A percentile compares a stretch with the other conserved stretches of the same genome.
phyloP scores from a whole-genome alignment of 352 stramenopile species.

The Phytophthora idaei region DNA sequence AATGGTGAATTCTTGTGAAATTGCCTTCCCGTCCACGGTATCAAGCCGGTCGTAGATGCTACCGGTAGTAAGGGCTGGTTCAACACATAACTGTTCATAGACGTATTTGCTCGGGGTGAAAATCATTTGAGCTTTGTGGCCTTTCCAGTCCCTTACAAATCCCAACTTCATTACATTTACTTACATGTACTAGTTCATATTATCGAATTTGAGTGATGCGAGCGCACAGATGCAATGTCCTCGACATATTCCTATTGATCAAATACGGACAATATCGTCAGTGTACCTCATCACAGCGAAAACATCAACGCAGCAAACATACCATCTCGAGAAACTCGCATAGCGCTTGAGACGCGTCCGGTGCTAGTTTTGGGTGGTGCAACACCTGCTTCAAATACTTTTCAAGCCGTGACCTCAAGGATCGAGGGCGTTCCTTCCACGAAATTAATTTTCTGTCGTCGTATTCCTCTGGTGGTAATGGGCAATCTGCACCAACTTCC shows the following conservation, averaged over 20 bases:
- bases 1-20: slow-evolving; percentile 89
- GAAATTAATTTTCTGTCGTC: slow-evolving; percentile 53
- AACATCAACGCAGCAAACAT: neutral
- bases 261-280: slow-evolving; percentile 4
- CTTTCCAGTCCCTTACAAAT: neutral
- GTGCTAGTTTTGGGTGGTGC: slow-evolving; percentile 51
- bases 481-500: slow-evolving; percentile 50
- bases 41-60: slow-evolving; percentile 47
- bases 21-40: slow-evolving; percentile 67
- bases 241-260: slow-evolving; percentile 64
- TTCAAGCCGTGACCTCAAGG: slow-evolving; percentile 73
- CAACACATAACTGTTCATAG: slow-evolving; percentile 20
- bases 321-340: slow-evolving; percentile 84
- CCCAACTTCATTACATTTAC: slow-evolving; percentile 9
- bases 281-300: neutral
- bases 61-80: slow-evolving; percentile 3
- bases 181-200: slow-evolving; percentile 26
- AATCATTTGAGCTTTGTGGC: neutral
- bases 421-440: slow-evolving; percentile 62
- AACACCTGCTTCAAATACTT: slow-evolving; percentile 65
- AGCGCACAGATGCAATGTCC: slow-evolving; percentile 44
- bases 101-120: slow-evolving; percentile 15
- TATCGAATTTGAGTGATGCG: slow-evolving; percentile 51
- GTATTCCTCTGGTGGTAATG: slow-evolving; percentile 51
- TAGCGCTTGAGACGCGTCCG: slow-evolving; percentile 58